Evolutionary conservation across 352 stramenopile genomes (phyloP), one percentile per base, ranked within the genome.

Genomic region (Pythium aphanidermatum): DNA sequence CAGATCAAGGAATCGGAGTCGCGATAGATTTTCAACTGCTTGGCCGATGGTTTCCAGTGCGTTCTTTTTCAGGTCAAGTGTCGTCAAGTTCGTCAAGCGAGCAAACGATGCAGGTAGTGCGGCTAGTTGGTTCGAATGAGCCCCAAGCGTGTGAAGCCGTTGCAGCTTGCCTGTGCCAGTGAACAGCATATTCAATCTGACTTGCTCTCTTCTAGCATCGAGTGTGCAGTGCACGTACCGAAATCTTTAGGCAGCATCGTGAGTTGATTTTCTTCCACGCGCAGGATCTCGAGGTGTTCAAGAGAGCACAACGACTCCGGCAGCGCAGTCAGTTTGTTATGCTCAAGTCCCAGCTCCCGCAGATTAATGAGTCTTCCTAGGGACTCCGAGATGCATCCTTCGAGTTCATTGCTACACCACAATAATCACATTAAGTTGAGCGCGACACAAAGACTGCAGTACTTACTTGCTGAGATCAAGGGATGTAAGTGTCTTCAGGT

Each of bases 391-490:
- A 92, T 60, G 25, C 21, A 32, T 2, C 73, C 74, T 46, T 70
- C 50, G 20, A 92, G 50, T 12, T 57, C 26, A 32, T 92, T 92
- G 60, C 80, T 92, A 43, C 13, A 27, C 52, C 4, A 26, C 12
- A 52, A 45, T 36, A 8, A n/a, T 66, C 63, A 11, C 19, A 29
- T 33, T 16, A 47, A 28, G 25, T 41, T 38, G 8, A 27, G 30
- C 21, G 26, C n/a, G 32, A 28, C 48, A 30, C 31, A 55, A 11
- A 37, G 30, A 32, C 23, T 9, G 27, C 3, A 8, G n/a, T 13
- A 63, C 70, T 16, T 68, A 92, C 80, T 88, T 86, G 77, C 80
- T 88, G 4, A 92, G 57, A 31, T 92, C 80, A 12, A 92, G 59
- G 12, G 62, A 83, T 21, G 59, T 73, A 14, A 92, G 64, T 19